Percentiles rank a stretch among this genome's conserved stretches.
Conservation (phyloP, 495 filamentous ascomycete genomes). For the Oidiodendron maius region DNA sequence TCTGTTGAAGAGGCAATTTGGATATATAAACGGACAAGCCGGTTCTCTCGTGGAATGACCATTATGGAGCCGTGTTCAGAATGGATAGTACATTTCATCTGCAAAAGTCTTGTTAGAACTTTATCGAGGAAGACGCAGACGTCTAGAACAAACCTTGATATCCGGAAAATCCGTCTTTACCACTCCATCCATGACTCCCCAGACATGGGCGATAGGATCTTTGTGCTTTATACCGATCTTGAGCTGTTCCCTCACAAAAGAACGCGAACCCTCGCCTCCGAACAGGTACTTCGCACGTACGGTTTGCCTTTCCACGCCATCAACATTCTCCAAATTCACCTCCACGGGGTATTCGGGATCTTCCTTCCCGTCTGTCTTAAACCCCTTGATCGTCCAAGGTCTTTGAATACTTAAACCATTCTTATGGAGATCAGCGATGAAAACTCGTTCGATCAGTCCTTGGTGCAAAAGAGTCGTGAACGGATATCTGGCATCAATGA, state of each 20-base stretch:
- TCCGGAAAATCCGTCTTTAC: slow-evolving; percentile 74
- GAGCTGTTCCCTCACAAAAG: slow-evolving; percentile 52
- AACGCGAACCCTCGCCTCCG: slow-evolving; percentile 53
- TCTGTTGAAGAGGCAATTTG: slow-evolving; percentile 65
- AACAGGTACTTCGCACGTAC: slow-evolving; percentile 55
- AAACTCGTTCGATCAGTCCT: slow-evolving; percentile 65
- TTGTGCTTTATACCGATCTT: slow-evolving; percentile 59
- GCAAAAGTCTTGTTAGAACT: neutral
- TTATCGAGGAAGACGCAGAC: too few relatives aligned
- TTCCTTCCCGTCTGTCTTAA: slow-evolving; percentile 48
- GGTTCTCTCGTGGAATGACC: slow-evolving; percentile 69
- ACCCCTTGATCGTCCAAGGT: slow-evolving; percentile 56
- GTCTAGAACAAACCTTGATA: slow-evolving; percentile 47
- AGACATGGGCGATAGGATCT: slow-evolving; percentile 60
- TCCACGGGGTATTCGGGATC: slow-evolving; percentile 57
- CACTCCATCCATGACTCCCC: slow-evolving; percentile 75
- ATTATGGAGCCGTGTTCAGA: slow-evolving; percentile 65
- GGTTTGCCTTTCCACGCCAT: slow-evolving; percentile 56
- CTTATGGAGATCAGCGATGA: slow-evolving; percentile 60
- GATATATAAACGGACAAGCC: slow-evolving; percentile 72
- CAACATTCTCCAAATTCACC: slow-evolving; percentile 67
- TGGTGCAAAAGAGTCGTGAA: slow-evolving; percentile 74
- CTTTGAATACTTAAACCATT: slow-evolving; percentile 52
- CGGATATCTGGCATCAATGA: slow-evolving; percentile 70
- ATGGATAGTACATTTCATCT: slow-evolving; percentile 89